phyloP scores from a whole-genome alignment of 2,329 filamentous ascomycete genomes.

The Epichloe elymi region DNA sequence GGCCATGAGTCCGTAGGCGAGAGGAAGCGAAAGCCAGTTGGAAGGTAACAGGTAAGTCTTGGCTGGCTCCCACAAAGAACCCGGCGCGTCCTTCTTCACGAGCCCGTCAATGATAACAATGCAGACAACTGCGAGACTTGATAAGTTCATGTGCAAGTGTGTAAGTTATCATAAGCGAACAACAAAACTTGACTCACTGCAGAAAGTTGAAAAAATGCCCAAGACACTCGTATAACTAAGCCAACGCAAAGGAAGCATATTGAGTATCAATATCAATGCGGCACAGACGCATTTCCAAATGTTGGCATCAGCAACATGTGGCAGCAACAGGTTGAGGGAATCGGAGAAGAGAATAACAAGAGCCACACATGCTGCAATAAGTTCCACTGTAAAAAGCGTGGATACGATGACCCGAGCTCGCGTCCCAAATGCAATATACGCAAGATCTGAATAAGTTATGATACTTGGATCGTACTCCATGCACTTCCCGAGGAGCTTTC shows the following conservation, averaged over 20 bases:
- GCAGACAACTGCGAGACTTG: conserved; percentile 49
- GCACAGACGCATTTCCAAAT: conserved; percentile 82
- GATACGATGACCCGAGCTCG: conserved; percentile 72
- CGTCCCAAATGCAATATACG: conserved; percentile 78
- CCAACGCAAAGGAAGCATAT: conserved; percentile 70
- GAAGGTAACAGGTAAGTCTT: conserved; percentile 68
- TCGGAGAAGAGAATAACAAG: conserved; percentile 89
- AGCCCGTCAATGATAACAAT: conserved; percentile 80
- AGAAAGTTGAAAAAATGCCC: conserved; percentile 81
- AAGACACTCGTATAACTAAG: conserved; percentile 85
- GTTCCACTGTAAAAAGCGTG: conserved; percentile 74
- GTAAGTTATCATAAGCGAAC: background rate
- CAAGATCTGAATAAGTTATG: conserved; percentile 89
- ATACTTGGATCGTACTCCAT: conserved; percentile 74
- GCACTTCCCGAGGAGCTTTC: conserved; percentile 72
- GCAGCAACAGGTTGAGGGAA: conserved; percentile 67
- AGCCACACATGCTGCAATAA: conserved; percentile 79
- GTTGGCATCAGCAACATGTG: conserved; percentile 48
- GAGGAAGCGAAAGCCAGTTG: conserved; percentile 75
- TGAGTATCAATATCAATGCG: conserved; percentile 64
- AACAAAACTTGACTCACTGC: conserved; percentile 47
- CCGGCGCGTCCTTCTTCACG: conserved; percentile 63
- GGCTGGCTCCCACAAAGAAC: conserved; percentile 72
- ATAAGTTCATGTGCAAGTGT: background rate
- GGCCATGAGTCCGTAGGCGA: conserved; percentile 85